A percentile compares a stretch with the other conserved stretches of the same genome.
Evolutionary conservation across 2,329 filamentous ascomycete genomes (phyloP).

Genomic region (Pestalotiopsis sp.): DNA sequence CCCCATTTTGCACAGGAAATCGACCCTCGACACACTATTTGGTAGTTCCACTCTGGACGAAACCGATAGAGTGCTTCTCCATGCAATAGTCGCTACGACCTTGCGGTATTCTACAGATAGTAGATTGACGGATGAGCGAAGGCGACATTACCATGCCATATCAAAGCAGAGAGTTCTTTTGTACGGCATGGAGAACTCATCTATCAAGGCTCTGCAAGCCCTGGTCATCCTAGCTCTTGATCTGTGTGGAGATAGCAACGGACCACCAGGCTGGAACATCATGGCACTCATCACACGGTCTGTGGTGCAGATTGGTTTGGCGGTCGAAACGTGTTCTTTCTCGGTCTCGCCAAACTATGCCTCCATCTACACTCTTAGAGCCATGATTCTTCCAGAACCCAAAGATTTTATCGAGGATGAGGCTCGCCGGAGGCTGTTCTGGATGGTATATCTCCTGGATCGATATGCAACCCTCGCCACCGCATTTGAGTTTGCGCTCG

Average conservation of each 20-base stretch:
- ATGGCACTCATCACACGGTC: slow-evolving; percentile 86
- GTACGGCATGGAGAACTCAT: slow-evolving; percentile 87
- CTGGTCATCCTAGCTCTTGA: slow-evolving; percentile 86
- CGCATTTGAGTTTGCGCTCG: slow-evolving; percentile 87
- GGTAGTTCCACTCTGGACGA: slow-evolving; percentile 77
- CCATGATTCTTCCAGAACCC: slow-evolving; percentile 82
- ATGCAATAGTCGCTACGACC: slow-evolving; percentile 87
- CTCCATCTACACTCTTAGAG: slow-evolving; percentile 86
- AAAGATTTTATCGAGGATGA: slow-evolving; percentile 90
- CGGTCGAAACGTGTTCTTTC: slow-evolving; percentile 80
- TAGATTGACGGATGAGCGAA: slow-evolving; percentile 72
- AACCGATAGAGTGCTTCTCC: slow-evolving; percentile 79
- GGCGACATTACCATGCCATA: slow-evolving; percentile 74
- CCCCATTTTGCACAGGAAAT: slow-evolving; percentile 84
- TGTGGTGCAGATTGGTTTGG: slow-evolving; percentile 84
- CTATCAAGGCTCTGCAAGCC: slow-evolving; percentile 84
- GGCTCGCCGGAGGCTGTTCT: slow-evolving; percentile 81
- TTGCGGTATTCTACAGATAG: slow-evolving; percentile 80
- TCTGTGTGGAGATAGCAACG: slow-evolving; percentile 83
- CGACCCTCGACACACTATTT: slow-evolving; percentile 81
- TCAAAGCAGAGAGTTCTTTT: slow-evolving; percentile 87
- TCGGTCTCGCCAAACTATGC: slow-evolving; percentile 77
- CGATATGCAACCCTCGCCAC: slow-evolving; percentile 89
- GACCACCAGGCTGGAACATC: slow-evolving; percentile 89
- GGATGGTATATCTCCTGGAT: slow-evolving; percentile 92